A percentile compares a stretch with the other conserved stretches of the same genome.
phyloP scores from a whole-genome alignment of 192 early-diverging fungal genomes.

The Chytriomyces sp. region DNA sequence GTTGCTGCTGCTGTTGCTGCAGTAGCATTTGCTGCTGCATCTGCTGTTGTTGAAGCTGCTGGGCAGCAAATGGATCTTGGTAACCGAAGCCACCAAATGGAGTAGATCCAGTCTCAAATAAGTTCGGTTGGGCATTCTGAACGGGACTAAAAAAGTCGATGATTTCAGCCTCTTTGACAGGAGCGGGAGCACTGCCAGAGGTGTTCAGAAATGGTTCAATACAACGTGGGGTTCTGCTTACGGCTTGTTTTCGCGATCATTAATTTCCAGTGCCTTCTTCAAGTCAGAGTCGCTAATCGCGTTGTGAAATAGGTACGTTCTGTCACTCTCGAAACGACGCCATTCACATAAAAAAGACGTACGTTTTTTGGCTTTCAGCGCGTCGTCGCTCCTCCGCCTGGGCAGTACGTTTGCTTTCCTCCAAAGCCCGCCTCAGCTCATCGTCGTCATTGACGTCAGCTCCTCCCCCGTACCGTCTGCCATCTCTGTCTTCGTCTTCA shows the following conservation, averaged over 20 bases:
- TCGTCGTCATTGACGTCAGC: slow-evolving; percentile 69
- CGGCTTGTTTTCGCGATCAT: slow-evolving; percentile 45
- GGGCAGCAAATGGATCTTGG: slow-evolving; percentile 35
- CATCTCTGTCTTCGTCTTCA: slow-evolving; percentile 63
- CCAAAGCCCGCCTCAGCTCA: slow-evolving; percentile 80
- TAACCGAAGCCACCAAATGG: slow-evolving; percentile 30
- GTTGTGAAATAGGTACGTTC: slow-evolving; percentile 24
- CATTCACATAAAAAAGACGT: slow-evolving; percentile 45
- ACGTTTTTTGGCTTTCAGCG: slow-evolving; percentile 27
- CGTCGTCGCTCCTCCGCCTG: slow-evolving; percentile 57
- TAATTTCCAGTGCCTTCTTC: slow-evolving; percentile 50
- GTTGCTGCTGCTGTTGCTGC: slow-evolving; percentile 46
- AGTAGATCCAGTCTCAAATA: slow-evolving; percentile 9
- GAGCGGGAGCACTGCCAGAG: slow-evolving; percentile 25
- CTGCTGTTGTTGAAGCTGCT: slow-evolving; percentile 40
- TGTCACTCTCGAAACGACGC: slow-evolving; percentile 15
- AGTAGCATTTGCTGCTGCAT: slow-evolving; percentile 39
- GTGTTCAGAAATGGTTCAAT: too few species aligned
- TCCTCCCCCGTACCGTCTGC: slow-evolving; percentile 40
- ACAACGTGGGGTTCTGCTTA: too few species aligned
- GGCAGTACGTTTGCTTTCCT: slow-evolving; percentile 76
- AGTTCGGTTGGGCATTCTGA: slow-evolving; percentile 33
- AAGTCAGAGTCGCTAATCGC: slow-evolving; percentile 41
- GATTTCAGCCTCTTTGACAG: slow-evolving; percentile 34
- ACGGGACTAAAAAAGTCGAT: slow-evolving; percentile 52